Conservation (phyloP, 2,329 filamentous ascomycete species). For the Scortechinia acanthostroma region DNA sequence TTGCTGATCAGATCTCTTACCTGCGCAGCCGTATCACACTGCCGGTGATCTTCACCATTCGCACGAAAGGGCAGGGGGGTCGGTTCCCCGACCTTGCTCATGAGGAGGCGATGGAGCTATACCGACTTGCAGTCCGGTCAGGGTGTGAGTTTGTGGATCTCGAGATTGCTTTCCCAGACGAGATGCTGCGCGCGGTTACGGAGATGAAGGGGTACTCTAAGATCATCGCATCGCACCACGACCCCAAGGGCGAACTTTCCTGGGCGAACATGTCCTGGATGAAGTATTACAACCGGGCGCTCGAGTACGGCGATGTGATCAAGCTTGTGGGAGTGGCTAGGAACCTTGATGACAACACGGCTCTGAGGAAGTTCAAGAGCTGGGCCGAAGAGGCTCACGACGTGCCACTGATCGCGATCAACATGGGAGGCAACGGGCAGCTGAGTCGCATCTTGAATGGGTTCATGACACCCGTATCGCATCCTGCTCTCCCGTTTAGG, state of each 20-base stretch:
- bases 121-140: slow-evolving; percentile 71
- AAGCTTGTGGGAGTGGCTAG: slow-evolving; percentile 83
- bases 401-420: slow-evolving; percentile 85
- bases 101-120: slow-evolving; percentile 68
- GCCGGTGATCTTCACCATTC: slow-evolving; percentile 86
- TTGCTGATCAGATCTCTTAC: slow-evolving; percentile 74
- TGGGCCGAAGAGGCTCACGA: slow-evolving; percentile 68
- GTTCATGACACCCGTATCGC: slow-evolving; percentile 91
- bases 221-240: slow-evolving; percentile 93
- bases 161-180: slow-evolving; percentile 77
- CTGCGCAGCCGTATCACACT: slow-evolving; percentile 66
- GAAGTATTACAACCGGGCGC: slow-evolving; percentile 77
- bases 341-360: slow-evolving; percentile 76
- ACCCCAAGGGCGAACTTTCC: slow-evolving; percentile 69
- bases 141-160: slow-evolving; percentile 90
- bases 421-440: slow-evolving; percentile 85
- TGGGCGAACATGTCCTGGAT: slow-evolving; percentile 95
- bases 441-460: slow-evolving; percentile 82
- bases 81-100: slow-evolving; percentile 73
- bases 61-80: slow-evolving; percentile 80
- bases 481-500: slow-evolving; percentile 81
- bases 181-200: slow-evolving; percentile 64
- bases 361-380: slow-evolving; percentile 73
- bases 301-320: slow-evolving; percentile 86
- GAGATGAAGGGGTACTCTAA: slow-evolving; percentile 64